A percentile compares a stretch with the other conserved stretches of the same genome.
Evolutionary conservation across 2,329 filamentous ascomycete species (phyloP).

Genomic region (Endoconidiophora polonica): DNA sequence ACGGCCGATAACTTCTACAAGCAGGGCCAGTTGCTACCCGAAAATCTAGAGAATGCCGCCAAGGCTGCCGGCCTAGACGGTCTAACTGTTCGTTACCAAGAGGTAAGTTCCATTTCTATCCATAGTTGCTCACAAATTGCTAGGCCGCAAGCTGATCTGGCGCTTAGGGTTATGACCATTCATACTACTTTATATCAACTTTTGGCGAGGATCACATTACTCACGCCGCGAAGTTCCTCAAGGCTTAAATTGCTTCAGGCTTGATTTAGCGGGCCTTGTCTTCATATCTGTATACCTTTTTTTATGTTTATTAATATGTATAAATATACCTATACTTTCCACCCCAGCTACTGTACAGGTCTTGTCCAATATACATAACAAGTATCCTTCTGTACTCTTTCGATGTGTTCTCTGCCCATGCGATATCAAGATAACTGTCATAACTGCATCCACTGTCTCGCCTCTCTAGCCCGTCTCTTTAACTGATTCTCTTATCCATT

Average conservation of each 20-base stretch:
- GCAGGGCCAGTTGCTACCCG: conserved; percentile 76
- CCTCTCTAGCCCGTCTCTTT: conserved; percentile 14
- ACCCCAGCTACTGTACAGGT: too few species aligned
- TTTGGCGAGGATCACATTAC: conserved; percentile 85
- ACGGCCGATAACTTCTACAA: conserved; percentile 96
- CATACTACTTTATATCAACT: conserved; percentile 87
- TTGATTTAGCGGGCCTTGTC: neutral
- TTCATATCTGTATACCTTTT: neutral
- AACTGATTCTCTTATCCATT: conserved; percentile 34
- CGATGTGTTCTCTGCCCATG: too few species aligned
- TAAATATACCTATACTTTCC: too few species aligned
- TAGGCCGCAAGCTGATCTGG: neutral
- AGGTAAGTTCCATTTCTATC: conserved; percentile 27
- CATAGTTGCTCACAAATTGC: neutral
- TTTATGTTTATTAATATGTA: neutral
- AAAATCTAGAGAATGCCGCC: conserved; percentile 74
- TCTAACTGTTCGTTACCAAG: conserved; percentile 66
- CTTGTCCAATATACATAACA: too few species aligned
- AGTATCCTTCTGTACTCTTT: too few species aligned
- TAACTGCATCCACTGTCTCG: too few species aligned
- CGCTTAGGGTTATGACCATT: conserved; percentile 73
- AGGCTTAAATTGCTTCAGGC: conserved; percentile 7
- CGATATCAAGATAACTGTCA: too few species aligned
- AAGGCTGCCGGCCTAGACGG: conserved; percentile 58
- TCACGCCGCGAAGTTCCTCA: conserved; percentile 74